Base-by-base conservation (phyloP, 2,329 filamentous ascomycete genomes). In the Cordyceps fumosorosea region DNA sequence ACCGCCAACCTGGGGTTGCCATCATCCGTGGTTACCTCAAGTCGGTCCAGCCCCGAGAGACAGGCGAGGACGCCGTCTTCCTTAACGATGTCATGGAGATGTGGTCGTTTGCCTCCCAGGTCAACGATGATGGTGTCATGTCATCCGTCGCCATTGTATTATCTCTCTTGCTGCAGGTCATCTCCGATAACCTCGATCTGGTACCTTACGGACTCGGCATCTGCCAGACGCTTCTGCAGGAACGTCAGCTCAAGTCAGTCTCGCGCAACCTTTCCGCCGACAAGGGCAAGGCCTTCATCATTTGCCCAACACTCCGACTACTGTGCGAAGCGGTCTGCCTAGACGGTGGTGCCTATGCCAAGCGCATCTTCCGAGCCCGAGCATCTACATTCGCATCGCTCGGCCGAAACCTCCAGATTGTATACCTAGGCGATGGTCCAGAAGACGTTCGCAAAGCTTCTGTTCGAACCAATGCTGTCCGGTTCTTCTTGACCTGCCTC, bases 231-330 rank as follows among this genome's bases (percentile, higher is more conserved):
- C 77, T 98, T 48, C 77, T 99, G 32, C 89, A 92, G 69, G 89
- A 89, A 66, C 84, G 88, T 29, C 91, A 96, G 67, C 80, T 93
- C 65, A 91, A 93, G 67, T 83, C 96, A 3, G 77, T 98, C 26
- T 87, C 90, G 37, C 87, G 88, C 64, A 91, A 91, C 64, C 77
- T 98, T 20, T 88, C 90, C 3, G 86, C 90, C 0, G 88, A 90
- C 26, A 93, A 91, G 73, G 83, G 86, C 54, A 96, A 96, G 71
- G 91, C 92, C 45, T 91, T 90, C 73, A 79, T 98, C 63, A 93
- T 97, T 64, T 95, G 91, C 3, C 93, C 95, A 0, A 93, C 90
- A 26, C 77, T 99, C 63, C 87, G 93, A 62, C 78, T 99, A 57
- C 81, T 99, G 64, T 90, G 88, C 57, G 93, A 99, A 75, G 82